Percentiles rank a stretch among this genome's conserved stretches.
Evolutionary conservation across 441 rosid genomes (phyloP).

Genomic region (Hypseocharis bilobata): DNA sequence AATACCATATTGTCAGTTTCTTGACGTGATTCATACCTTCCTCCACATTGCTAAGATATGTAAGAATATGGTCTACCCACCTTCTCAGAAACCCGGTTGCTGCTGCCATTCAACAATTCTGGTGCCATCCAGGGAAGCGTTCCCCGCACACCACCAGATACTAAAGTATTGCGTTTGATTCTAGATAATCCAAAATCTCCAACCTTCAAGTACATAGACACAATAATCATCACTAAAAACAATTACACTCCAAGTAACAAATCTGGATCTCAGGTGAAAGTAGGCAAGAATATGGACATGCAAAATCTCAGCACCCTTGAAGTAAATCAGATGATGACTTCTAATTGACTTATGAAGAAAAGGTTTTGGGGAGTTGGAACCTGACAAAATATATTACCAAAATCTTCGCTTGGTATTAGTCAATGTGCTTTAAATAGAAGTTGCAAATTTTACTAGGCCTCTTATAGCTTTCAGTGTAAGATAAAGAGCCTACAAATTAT

Average conservation of each 20-base stretch:
- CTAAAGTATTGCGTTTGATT: slow-evolving; percentile 74
- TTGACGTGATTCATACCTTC: neutral
- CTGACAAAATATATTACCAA: no score
- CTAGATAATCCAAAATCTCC: slow-evolving; percentile 88
- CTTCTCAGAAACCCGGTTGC: slow-evolving; percentile 74
- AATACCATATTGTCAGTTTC: slow-evolving; percentile 14
- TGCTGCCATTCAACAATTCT: slow-evolving; percentile 68
- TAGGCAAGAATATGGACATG: no score
- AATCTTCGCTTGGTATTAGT: no score
- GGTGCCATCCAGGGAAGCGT: slow-evolving; percentile 99
- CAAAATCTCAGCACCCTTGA: no score
- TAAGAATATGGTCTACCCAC: slow-evolving; percentile 25
- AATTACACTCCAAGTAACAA: neutral
- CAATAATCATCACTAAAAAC: neutral
- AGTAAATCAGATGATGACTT: no score
- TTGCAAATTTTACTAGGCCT: neutral
- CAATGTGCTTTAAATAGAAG: no score
- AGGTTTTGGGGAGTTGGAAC: no score
- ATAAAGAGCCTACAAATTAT: slow-evolving; percentile 2
- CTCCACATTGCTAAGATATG: slow-evolving; percentile 1
- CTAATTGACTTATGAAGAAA: no score
- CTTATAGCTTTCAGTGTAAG: slow-evolving; percentile 3
- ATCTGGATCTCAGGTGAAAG: no score
- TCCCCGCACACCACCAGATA: slow-evolving; percentile 86
- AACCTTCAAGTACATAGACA: slow-evolving; percentile 35